These are phyloP conservation scores for Alternaria alternata DNA, from an alignment of 2,329 filamentous ascomycete genomes.

Conservation along the genomic window DNA sequence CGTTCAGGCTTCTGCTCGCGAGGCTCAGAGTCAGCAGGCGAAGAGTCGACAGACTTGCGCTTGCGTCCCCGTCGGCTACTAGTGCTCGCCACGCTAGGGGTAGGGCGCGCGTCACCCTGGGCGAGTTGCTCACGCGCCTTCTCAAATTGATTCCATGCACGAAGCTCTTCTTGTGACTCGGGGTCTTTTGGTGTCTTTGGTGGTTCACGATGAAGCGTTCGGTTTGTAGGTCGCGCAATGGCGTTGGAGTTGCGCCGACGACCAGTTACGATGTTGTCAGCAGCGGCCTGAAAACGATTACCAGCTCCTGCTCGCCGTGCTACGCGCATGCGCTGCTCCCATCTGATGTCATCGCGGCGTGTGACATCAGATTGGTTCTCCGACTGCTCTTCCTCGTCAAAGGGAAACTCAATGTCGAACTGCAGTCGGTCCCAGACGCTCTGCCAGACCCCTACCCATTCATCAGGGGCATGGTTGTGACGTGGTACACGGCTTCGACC, in stretches of 20 bases:
- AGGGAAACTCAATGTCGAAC: slow-evolving; percentile 84
- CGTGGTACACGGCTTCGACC: slow-evolving; percentile 41
- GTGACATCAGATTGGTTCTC: slow-evolving; percentile 66
- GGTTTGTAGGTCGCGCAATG: slow-evolving; percentile 49
- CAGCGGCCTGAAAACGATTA: slow-evolving; percentile 75
- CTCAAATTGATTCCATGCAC: slow-evolving; percentile 91
- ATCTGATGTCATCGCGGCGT: slow-evolving; percentile 70
- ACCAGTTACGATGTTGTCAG: slow-evolving; percentile 62
- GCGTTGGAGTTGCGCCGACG: slow-evolving; percentile 45
- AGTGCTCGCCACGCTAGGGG: slow-evolving; percentile 31
- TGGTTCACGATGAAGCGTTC: slow-evolving; percentile 43
- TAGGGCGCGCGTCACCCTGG: slow-evolving; percentile 30
- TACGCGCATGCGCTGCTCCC: slow-evolving; percentile 84
- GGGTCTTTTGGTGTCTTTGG: slow-evolving; percentile 63
- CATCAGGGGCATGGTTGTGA: slow-evolving; percentile 43
- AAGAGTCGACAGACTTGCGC: slow-evolving; percentile 78
- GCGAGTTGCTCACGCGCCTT: slow-evolving; percentile 73
- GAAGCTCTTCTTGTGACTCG: slow-evolving; percentile 80
- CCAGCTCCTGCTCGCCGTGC: slow-evolving; percentile 80
- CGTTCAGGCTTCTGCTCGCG: slow-evolving; percentile 72
- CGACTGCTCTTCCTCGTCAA: slow-evolving; percentile 69
- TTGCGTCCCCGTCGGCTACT: slow-evolving; percentile 67
- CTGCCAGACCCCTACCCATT: slow-evolving; percentile 83
- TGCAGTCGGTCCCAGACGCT: slow-evolving; percentile 82
- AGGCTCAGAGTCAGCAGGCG: slow-evolving; percentile 71